Evolutionary conservation across 169 alveolate species (phyloP), one percentile per base, ranked within the genome.

Genomic region (Hepatocystis sp.): DNA sequence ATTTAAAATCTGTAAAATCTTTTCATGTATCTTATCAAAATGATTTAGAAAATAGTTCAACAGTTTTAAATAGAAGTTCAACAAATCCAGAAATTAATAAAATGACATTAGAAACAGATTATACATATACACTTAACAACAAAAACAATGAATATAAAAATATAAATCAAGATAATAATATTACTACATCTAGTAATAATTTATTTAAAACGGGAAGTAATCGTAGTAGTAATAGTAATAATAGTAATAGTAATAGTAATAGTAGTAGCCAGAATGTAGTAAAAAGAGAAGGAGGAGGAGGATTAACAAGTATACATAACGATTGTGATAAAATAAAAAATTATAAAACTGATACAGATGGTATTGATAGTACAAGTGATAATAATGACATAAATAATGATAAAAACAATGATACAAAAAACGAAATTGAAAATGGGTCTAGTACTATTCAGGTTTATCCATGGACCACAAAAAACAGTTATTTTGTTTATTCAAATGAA

Each of bases 381-480:
- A 10, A 36, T 36, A 36, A 36, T 36, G 10, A 36, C 10, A 36
- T 36, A 7, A 36, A 36, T 36, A 36, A 36, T 36, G 10, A 36
- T 36, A 36, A 7, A 7, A 36, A 36, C 10, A 36, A 36, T 36
- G 10, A 36, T 36, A 36, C 47, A 7, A 36, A 36, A 36, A 10
- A 36, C 10, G 10, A 7, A 36, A 36, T 36, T 7, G 47, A 36
- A 7, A 36, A 36, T 7, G 47, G 10, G 10, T 36, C 47, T 7
- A 10, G 10, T 36, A 36, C 84, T 28, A 88, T 92, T 60, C 89
- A 81, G 56, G 95, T 92, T 1, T 92, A 78, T 81, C 66, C 71
- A 0, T 92, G 95, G 95, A 90, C 93, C 40, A 91, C 91, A 15
- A 68, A 66, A 56, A 92, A 92, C 34, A 85, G 84, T 60, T 92